Evolutionary conservation across 805 yeast genomes (phyloP), one percentile per base, ranked within the genome.

Genomic region (Priceomyces carsonii): DNA sequence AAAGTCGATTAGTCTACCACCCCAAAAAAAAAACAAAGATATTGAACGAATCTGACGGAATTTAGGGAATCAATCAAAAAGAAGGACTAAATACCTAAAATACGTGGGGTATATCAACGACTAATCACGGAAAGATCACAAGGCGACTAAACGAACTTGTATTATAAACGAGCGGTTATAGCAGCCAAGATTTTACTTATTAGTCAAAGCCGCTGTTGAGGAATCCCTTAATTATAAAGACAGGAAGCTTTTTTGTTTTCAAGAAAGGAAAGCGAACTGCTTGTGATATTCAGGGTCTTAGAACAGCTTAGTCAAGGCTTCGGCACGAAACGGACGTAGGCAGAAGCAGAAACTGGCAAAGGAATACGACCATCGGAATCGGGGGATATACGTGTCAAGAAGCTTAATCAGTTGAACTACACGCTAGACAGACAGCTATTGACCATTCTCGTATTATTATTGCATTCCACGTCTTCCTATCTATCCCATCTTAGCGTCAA

Each of bases 171-270:
- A 21, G 33, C 33, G 33, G 33, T 16, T 18, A 29, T 7, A 21
- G 14, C 21, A 29, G 33, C 25, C 19, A 29, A 21, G 17, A n/a
- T 29, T 14, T 5, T 16, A 14, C 22, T 23, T 25, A 29, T 29
- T 29, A 29, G 33, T 29, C 33, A 29, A 13, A 29, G 33, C 33
- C 31, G 33, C 33, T 29, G 15, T 26, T 29, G 25, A 29, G 24
- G 24, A 16, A 19, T 23, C 19, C 17, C 33, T 29, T 29, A 20
- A 29, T 15, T 29, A n/a, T 29, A 18, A 29, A 16, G 25, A 19
- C 21, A 29, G 12, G 18, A 26, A 29, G 10, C 31, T 29, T 29
- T 29, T 19, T 21, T 25, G 25, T 15, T 18, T 29, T 18, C 9
- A n/a, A 16, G 33, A 29, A 20, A 29, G 33, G 14, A 15, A 20